Conservation (phyloP, 78 protist species). For the Polysphondylium violaceum region DNA sequence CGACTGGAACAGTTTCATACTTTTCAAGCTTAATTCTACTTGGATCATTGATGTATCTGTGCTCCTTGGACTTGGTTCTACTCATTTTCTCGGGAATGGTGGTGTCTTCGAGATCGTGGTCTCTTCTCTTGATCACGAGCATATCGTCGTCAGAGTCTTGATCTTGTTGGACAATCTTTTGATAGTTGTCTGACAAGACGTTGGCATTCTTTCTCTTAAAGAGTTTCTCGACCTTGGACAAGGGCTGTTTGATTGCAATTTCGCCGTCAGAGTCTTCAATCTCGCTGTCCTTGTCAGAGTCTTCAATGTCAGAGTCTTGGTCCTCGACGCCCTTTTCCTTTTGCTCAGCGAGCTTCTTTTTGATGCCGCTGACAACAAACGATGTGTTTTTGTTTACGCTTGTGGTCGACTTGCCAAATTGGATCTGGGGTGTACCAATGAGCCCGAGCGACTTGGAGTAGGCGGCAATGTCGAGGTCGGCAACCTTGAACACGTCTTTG, state of each 20-base stretch:
- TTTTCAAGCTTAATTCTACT: slow-evolving; percentile 12
- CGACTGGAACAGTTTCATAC: background rate
- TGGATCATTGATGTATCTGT: slow-evolving; percentile 5
- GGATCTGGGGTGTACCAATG: slow-evolving; percentile 55
- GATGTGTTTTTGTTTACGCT: slow-evolving; percentile 19
- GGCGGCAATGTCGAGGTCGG: slow-evolving; percentile 12
- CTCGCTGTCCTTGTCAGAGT: slow-evolving; percentile 9
- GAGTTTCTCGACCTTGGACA: slow-evolving; percentile 16
- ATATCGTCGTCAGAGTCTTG: slow-evolving; percentile 53
- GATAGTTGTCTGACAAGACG: slow-evolving; percentile 49
- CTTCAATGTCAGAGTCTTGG: slow-evolving; percentile 20
- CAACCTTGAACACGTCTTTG: slow-evolving; percentile 53
- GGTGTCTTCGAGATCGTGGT: slow-evolving; percentile 16
- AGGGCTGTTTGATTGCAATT: background rate
- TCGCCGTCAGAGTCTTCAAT: slow-evolving; percentile 1
- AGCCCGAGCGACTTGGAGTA: slow-evolving; percentile 64
- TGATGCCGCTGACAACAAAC: slow-evolving; percentile 5
- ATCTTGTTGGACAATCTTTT: slow-evolving; percentile 1
- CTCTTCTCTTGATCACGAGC: slow-evolving; percentile 51
- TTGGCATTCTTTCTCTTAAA: slow-evolving; percentile 42
- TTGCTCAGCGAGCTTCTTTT: slow-evolving; percentile 33
- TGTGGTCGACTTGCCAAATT: slow-evolving; percentile 40
- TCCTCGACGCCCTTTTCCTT: slow-evolving; percentile 27
- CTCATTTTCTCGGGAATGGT: background rate
- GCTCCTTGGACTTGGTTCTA: slow-evolving; percentile 10